Percentiles rank a stretch among this genome's conserved stretches.
Evolutionary conservation across 345 rosid species (phyloP).

Genomic region (Eucalyptus tenuipes): DNA sequence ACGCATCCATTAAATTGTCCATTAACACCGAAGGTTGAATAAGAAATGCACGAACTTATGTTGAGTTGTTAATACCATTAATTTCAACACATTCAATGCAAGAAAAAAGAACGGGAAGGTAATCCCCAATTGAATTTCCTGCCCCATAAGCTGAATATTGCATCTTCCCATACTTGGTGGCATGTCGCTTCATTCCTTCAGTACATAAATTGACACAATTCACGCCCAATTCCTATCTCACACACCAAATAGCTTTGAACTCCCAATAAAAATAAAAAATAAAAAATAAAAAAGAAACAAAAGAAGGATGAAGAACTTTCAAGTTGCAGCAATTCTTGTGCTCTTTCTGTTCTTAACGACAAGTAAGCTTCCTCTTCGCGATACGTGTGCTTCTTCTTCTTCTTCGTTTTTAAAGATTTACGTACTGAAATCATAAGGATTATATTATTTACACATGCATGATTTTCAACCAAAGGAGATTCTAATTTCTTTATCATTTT

Average conservation of each 20-base stretch:
- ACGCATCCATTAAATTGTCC: no score
- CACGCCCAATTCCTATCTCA: not conserved
- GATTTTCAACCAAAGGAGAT: no score
- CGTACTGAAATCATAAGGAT: no score
- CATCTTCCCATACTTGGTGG: not conserved
- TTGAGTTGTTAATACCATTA: no score
- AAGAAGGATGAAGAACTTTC: not conserved
- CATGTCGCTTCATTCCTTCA: not conserved
- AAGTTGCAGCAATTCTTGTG: not conserved
- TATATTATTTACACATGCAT: no score
- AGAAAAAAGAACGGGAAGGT: not conserved
- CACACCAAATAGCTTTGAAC: not conserved
- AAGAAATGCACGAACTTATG: no score
- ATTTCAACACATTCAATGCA: not conserved
- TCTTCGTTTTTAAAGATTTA: not conserved
- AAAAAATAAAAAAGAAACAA: no score
- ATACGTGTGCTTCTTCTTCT: not conserved
- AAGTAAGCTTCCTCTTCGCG: not conserved
- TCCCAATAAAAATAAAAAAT: not conserved
- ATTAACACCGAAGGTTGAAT: no score
- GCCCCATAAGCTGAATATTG: not conserved
- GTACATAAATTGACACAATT: not conserved
- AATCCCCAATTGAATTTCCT: not conserved
- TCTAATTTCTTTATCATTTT: not conserved
- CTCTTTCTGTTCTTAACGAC: not conserved